phyloP scores from a whole-genome alignment of 164 flowering plant genomes.

The Chimonanthus praecox region DNA sequence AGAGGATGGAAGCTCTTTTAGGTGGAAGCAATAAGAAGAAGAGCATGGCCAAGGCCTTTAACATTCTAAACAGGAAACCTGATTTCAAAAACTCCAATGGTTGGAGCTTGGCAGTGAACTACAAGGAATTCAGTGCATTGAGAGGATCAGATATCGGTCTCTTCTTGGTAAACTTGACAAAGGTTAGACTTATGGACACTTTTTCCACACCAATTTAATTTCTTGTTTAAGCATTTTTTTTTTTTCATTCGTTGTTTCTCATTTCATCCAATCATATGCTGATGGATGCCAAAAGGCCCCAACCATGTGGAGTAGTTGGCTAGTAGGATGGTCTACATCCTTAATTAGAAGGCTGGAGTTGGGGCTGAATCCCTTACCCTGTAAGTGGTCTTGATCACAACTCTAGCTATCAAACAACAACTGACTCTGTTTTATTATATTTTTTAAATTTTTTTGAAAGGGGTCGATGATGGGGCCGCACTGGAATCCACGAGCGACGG shows the following conservation, averaged over 20 bases:
- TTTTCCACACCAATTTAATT: not conserved
- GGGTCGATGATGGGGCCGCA: conserved; percentile 96
- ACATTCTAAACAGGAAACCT: conserved; percentile 38
- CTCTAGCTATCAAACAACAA: too few relatives aligned
- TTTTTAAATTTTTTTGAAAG: conserved; percentile 18
- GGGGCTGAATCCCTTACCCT: not conserved
- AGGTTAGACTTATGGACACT: conserved; percentile 24
- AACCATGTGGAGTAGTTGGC: not conserved
- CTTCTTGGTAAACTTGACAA: conserved; percentile 73
- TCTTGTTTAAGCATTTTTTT: not conserved
- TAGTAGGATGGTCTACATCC: not conserved
- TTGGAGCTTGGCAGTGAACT: conserved; percentile 56
- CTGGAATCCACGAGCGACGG: conserved; percentile 84
- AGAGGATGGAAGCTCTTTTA: conserved; percentile 29
- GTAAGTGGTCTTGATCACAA: too few relatives aligned
- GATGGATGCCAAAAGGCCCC: not conserved
- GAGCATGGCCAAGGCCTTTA: conserved; percentile 34
- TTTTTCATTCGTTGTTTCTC: too few relatives aligned
- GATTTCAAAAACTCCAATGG: conserved; percentile 74
- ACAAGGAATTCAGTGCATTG: conserved; percentile 27
- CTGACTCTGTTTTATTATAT: too few relatives aligned
- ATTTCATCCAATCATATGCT: not conserved
- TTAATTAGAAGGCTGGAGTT: not conserved
- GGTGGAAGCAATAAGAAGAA: conserved; percentile 32
- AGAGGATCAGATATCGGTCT: conserved; percentile 47